Conservation (phyloP, 148 eudicot genomes). For the Pharnaceum exiguum region DNA sequence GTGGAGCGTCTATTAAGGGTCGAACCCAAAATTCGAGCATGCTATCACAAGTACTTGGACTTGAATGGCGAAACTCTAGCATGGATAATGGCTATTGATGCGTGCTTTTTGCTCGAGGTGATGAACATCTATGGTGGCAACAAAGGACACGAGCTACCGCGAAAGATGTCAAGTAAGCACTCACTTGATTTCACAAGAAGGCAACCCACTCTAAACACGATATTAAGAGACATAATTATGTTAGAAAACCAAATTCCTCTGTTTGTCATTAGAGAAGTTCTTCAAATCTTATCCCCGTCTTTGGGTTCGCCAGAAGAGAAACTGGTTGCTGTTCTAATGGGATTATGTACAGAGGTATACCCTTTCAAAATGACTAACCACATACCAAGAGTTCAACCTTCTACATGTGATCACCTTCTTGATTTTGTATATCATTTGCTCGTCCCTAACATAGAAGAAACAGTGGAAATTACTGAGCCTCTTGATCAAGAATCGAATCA, state of each 20-base stretch:
- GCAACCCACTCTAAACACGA: conserved; percentile 14
- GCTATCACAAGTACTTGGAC: conserved; percentile 36
- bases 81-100: conserved; percentile 50
- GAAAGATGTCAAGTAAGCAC: conserved; percentile 21
- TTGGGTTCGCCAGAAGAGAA: conserved; percentile 14
- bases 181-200: conserved; percentile 13
- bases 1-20: conserved; percentile 22
- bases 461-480: background rate
- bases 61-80: conserved; percentile 24
- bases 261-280: conserved; percentile 24
- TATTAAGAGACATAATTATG: conserved; percentile 38
- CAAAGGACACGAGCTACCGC: background rate
- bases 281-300: background rate
- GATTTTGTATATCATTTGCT: conserved; percentile 25
- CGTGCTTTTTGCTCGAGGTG: conserved; percentile 31
- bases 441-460: conserved; percentile 23
- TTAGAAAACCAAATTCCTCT: conserved; percentile 43
- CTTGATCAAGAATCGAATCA: conserved; percentile 4
- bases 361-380: conserved; percentile 24
- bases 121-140: conserved; percentile 4
- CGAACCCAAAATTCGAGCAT: conserved; percentile 32
- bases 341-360: conserved; percentile 20
- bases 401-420: conserved; percentile 27
- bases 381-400: background rate
- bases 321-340: conserved; percentile 4